Evolutionary conservation across 306 rosid species (phyloP).

Genomic region (Fagus sylvatica): DNA sequence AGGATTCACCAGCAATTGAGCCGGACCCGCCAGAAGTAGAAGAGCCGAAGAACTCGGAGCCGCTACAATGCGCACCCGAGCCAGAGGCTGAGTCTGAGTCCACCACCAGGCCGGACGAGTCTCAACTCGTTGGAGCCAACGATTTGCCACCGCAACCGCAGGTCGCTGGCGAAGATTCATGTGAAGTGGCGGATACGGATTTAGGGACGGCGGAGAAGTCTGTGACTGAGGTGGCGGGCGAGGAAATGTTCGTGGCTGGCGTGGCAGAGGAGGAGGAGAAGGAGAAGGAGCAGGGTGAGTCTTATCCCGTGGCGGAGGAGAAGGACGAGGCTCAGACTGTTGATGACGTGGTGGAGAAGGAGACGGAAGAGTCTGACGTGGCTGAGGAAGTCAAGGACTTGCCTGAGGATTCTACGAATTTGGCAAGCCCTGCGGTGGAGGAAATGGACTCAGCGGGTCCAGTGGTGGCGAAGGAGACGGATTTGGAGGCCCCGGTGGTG

Average conservation of each 20-base stretch:
- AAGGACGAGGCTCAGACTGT: too few species aligned
- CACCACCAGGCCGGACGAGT: too few species aligned
- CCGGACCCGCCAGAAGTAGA: constrained; percentile 15
- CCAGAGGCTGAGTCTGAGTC: background rate
- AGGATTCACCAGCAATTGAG: constrained; percentile 5
- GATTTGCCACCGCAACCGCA: background rate
- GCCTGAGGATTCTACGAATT: too few species aligned
- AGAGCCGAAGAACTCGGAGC: constrained; percentile 12
- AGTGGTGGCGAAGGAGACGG: background rate
- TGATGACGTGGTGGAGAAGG: too few species aligned
- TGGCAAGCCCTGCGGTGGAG: background rate
- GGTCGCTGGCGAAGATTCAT: background rate
- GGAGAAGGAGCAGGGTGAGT: background rate
- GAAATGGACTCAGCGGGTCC: background rate
- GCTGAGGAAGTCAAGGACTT: background rate
- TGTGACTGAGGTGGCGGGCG: background rate
- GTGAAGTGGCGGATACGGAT: background rate
- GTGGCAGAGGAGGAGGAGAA: background rate
- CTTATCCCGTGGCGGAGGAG: too few species aligned
- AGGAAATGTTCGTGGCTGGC: background rate
- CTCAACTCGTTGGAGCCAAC: constrained; percentile 8
- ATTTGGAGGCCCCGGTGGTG: constrained; percentile 5
- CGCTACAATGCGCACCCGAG: constrained; percentile 34
- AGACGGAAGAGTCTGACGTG: background rate
- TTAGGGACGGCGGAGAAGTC: background rate